Evolutionary conservation across 73 alveolate genomes (phyloP).

Genomic region (Paramecium caudatum): DNA sequence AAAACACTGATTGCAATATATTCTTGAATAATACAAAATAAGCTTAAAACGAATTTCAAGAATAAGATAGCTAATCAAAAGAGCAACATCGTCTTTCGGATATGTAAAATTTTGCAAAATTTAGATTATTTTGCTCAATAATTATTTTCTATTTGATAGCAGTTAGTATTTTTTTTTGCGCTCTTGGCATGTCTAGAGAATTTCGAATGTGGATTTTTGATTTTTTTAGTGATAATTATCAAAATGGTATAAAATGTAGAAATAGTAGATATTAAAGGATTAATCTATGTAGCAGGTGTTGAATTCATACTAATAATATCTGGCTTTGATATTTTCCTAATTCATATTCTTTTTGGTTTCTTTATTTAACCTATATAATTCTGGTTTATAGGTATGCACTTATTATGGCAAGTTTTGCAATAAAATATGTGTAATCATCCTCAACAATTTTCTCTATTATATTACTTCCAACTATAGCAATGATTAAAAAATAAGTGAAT

Average conservation of each 20-base stretch:
- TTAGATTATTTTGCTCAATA: not conserved
- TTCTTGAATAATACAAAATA: too few species aligned
- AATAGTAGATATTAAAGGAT: not conserved
- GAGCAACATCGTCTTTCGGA: not conserved
- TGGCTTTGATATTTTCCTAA: slow-evolving; percentile 38
- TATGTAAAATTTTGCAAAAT: not conserved
- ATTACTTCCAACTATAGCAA: not conserved
- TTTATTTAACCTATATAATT: slow-evolving; percentile 2
- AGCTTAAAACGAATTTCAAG: too few species aligned
- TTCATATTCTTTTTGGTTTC: slow-evolving; percentile 28
- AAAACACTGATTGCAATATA: too few species aligned
- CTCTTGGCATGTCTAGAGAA: not conserved
- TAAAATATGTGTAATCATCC: not conserved
- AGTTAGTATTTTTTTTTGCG: not conserved
- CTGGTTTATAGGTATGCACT: too few species aligned
- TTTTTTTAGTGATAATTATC: slow-evolving; percentile 26
- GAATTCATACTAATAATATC: not conserved
- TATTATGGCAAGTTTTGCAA: not conserved
- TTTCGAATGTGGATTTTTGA: not conserved
- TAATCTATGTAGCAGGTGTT: not conserved
- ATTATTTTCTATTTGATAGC: not conserved
- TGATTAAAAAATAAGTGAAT: not conserved
- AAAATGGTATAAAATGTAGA: not conserved
- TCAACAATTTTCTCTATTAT: not conserved
- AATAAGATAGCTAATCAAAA: too few species aligned